phyloP scores from a whole-genome alignment of 1,139 yeast species.

The Yamadazyma trypodendri region DNA sequence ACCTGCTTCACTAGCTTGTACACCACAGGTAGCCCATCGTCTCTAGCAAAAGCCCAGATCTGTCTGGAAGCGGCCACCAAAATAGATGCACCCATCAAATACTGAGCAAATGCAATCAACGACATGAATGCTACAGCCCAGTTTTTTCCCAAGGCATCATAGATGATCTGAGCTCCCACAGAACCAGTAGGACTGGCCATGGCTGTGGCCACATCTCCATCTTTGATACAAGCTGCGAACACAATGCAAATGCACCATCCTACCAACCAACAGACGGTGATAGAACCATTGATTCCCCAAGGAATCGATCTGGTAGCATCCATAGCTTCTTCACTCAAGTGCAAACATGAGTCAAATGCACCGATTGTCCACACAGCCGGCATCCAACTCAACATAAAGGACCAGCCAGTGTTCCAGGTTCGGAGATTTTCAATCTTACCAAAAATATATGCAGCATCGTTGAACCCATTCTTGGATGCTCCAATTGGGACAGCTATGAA shows the following conservation, averaged over 20 bases:
- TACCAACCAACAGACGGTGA: conserved; percentile 57
- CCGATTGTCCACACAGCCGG: conserved; percentile 69
- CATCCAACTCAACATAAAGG: conserved; percentile 58
- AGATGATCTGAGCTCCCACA: conserved; percentile 65
- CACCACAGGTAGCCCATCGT: conserved; percentile 44
- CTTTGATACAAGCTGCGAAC: conserved; percentile 53
- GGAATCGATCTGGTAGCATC: conserved; percentile 68
- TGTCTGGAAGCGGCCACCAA: conserved; percentile 38
- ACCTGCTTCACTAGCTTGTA: conserved; percentile 49
- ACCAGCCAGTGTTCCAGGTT: conserved; percentile 69
- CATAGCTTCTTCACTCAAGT: conserved; percentile 70
- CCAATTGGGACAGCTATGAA: conserved; percentile 68
- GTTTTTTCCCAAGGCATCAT: conserved; percentile 62
- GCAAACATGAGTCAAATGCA: conserved; percentile 71
- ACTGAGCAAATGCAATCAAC: conserved; percentile 59
- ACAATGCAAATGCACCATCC: conserved; percentile 61
- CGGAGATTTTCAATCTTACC: conserved; percentile 53
- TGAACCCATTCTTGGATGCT: conserved; percentile 32
- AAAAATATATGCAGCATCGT: conserved; percentile 48
- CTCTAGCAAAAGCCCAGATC: conserved; percentile 41
- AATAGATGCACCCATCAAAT: conserved; percentile 56
- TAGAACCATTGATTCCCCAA: conserved; percentile 50
- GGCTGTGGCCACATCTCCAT: conserved; percentile 45
- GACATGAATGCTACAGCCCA: conserved; percentile 72
- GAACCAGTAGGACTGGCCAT: conserved; percentile 48